Percentiles rank a stretch among this genome's conserved stretches.
Evolutionary conservation across 257 asterid species (phyloP).

Genomic region (Solanum rostratum): DNA sequence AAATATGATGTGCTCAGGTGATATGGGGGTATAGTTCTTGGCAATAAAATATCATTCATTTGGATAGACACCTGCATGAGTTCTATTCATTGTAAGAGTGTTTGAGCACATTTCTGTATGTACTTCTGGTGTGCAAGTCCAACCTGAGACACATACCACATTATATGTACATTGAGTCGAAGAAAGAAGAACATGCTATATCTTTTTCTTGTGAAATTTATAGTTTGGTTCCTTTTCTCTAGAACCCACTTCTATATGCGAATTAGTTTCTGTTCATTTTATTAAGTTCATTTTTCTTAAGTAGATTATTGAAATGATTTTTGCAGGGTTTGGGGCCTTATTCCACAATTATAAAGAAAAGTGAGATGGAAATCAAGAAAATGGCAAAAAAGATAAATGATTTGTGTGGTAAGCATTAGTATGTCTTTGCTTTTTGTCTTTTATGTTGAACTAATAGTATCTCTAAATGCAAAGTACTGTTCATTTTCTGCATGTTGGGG

Average conservation of each 20-base stretch:
- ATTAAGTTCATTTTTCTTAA: neutral
- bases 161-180: neutral
- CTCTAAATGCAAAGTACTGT: neutral
- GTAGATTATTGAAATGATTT: neutral
- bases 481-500: neutral
- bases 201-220: neutral
- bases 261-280: neutral
- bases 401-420: conserved; percentile 49
- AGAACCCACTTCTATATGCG: neutral
- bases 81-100: neutral
- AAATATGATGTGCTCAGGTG: neutral
- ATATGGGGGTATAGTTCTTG: neutral
- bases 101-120: neutral
- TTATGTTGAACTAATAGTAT: neutral
- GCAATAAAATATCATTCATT: neutral
- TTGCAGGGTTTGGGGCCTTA: conserved; percentile 88
- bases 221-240: neutral
- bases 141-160: neutral
- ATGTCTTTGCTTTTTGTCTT: neutral
- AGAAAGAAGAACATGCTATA: neutral
- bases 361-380: conserved; percentile 80
- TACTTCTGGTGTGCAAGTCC: neutral
- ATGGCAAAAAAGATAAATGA: conserved; percentile 87
- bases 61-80: neutral
- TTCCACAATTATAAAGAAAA: conserved; percentile 64